Evolutionary conservation across 108 stramenopile species (phyloP).

Genomic region (Pseudonitzschia pungens): DNA sequence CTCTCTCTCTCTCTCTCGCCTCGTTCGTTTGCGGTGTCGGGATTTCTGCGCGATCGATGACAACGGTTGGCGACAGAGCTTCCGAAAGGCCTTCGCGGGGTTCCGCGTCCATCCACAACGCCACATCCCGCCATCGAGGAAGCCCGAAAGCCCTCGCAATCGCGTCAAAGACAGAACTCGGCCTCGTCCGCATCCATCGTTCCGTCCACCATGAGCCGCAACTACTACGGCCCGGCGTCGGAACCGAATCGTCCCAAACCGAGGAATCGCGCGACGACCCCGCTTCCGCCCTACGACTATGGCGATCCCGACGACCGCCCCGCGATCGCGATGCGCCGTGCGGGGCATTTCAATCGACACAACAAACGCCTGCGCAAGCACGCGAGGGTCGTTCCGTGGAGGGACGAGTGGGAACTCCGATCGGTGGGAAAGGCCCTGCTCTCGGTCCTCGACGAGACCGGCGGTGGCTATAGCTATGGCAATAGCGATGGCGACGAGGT

Average conservation of each 20-base stretch:
- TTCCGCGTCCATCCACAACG: too few relatives aligned
- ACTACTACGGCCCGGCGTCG: conserved; percentile 12
- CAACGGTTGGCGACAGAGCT: too few relatives aligned
- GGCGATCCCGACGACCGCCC: neutral
- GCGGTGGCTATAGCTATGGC: neutral
- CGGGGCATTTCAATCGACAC: conserved; percentile 15
- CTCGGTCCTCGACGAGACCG: conserved; percentile 25
- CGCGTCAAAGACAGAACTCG: too few relatives aligned
- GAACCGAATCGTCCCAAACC: neutral
- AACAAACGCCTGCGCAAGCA: conserved; percentile 34
- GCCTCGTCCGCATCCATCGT: neutral
- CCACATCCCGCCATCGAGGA: too few relatives aligned
- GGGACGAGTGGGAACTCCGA: conserved; percentile 40
- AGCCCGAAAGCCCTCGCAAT: too few relatives aligned
- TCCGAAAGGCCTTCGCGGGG: too few relatives aligned
- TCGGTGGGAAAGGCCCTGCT: conserved; percentile 34
- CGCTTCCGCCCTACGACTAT: neutral
- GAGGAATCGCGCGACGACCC: neutral
- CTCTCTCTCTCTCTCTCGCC: too few relatives aligned
- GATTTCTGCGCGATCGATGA: too few relatives aligned
- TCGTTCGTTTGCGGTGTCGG: too few relatives aligned
- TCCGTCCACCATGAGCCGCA: conserved; percentile 12
- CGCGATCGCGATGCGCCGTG: neutral
- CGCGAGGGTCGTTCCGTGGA: conserved; percentile 33
- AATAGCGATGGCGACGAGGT: too few relatives aligned